phyloP scores from a whole-genome alignment of 2,329 filamentous ascomycete species.

The Fusarium devonianum region DNA sequence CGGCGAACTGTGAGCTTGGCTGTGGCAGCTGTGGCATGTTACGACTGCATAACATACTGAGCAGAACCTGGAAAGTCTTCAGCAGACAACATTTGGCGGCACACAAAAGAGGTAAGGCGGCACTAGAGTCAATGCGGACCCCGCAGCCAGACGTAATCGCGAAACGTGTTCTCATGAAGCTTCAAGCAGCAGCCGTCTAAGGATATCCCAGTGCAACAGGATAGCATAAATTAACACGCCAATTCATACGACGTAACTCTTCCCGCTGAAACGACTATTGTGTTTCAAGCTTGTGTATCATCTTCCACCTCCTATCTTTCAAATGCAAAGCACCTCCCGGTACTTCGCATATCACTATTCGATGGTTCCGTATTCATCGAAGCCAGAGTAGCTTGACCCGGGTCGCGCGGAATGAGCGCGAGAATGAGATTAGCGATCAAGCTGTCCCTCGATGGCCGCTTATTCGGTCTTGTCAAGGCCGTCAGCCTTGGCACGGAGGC shows the following conservation, averaged over 20 bases:
- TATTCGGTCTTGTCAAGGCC: constrained; percentile 75
- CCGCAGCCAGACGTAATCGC: constrained; percentile 23
- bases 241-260: constrained; percentile 31
- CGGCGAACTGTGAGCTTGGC: too few relatives aligned
- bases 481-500: constrained; percentile 88
- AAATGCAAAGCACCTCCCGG: constrained; percentile 13
- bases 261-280: constrained; percentile 20
- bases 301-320: constrained; percentile 23
- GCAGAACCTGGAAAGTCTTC: too few relatives aligned
- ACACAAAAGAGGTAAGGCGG: neutral
- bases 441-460: constrained; percentile 36
- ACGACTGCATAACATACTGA: too few relatives aligned
- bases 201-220: constrained; percentile 33
- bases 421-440: constrained; percentile 42
- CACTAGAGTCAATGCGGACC: constrained; percentile 21
- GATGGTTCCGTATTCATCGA: constrained; percentile 29
- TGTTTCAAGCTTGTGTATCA: constrained; percentile 17
- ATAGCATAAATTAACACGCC: constrained; percentile 34
- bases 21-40: too few relatives aligned
- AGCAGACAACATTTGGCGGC: too few relatives aligned
- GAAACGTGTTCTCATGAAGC: constrained; percentile 41
- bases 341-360: constrained; percentile 16
- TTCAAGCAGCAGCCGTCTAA: constrained; percentile 39
- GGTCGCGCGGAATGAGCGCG: constrained; percentile 28
- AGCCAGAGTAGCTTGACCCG: constrained; percentile 35